Conservation (phyloP, 495 filamentous ascomycete species). For the Xylaria acuta region DNA sequence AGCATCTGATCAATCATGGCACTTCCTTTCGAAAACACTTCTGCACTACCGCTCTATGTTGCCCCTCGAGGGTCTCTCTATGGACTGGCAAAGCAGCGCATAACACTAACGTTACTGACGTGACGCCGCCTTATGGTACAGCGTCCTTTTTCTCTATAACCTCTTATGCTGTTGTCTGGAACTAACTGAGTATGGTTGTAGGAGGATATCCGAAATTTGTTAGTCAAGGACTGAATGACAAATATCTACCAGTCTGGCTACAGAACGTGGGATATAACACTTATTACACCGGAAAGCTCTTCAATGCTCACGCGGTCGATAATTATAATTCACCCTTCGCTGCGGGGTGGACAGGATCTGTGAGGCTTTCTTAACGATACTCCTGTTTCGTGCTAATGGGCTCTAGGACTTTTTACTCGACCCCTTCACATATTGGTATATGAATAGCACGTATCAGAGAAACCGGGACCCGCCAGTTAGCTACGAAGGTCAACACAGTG, state of each 20-base stretch:
- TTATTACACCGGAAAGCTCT: conserved; percentile 76
- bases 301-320: conserved; percentile 66
- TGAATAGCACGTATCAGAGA: conserved; percentile 69
- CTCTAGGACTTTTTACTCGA: conserved; percentile 69
- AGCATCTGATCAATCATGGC: conserved; percentile 60
- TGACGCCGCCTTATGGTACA: conserved; percentile 65
- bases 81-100: conserved; percentile 72
- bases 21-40: conserved; percentile 65
- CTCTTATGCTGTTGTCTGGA: background rate
- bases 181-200: conserved; percentile 29
- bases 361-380: conserved; percentile 12
- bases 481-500: conserved; percentile 63
- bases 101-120: conserved; percentile 78
- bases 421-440: conserved; percentile 74
- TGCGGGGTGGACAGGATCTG: conserved; percentile 61
- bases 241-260: conserved; percentile 73
- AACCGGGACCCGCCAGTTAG: conserved; percentile 64
- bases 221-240: conserved; percentile 67
- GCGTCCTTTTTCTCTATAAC: background rate
- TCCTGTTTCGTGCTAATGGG: conserved; percentile 14
- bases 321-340: conserved; percentile 65
- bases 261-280: conserved; percentile 74
- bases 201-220: conserved; percentile 77
- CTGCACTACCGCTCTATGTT: conserved; percentile 68
- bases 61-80: conserved; percentile 66